Conservation (phyloP, 1,139 yeast genomes). For the Yamadazyma sp. region DNA sequence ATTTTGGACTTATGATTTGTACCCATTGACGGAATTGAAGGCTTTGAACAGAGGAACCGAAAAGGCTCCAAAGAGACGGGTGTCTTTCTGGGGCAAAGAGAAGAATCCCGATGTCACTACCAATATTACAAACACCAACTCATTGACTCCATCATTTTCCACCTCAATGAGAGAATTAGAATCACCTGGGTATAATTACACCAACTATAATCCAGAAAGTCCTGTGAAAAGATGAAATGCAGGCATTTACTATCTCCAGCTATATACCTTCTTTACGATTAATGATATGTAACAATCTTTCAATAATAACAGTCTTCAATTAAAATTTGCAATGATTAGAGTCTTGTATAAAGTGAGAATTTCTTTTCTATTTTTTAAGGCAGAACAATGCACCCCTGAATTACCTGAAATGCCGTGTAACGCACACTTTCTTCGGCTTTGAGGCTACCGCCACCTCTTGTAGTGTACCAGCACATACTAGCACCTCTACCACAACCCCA, state of each 20-base stretch:
- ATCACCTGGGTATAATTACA: constrained; percentile 16
- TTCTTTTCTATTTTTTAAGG: too few relatives aligned
- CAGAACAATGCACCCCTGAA: too few relatives aligned
- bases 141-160: constrained; percentile 15
- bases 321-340: too few relatives aligned
- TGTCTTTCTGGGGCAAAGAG: constrained; percentile 14
- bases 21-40: constrained; percentile 31
- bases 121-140: constrained; percentile 11
- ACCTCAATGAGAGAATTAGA: constrained; percentile 13
- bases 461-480: too few relatives aligned
- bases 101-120: constrained; percentile 7
- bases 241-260: constrained; percentile 5
- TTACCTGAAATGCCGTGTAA: too few relatives aligned
- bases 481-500: too few relatives aligned
- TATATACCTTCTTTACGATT: constrained; percentile 10
- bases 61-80: constrained; percentile 6
- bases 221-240: constrained; percentile 2
- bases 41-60: constrained; percentile 15
- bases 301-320: too few relatives aligned
- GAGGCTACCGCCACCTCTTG: too few relatives aligned
- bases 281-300: constrained; percentile 3
- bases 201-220: constrained; percentile 11
- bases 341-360: too few relatives aligned
- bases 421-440: too few relatives aligned
- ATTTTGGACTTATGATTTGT: constrained; percentile 38